phyloP scores from a whole-genome alignment of 192 early-diverging fungal genomes.

The Podila epicladia region DNA sequence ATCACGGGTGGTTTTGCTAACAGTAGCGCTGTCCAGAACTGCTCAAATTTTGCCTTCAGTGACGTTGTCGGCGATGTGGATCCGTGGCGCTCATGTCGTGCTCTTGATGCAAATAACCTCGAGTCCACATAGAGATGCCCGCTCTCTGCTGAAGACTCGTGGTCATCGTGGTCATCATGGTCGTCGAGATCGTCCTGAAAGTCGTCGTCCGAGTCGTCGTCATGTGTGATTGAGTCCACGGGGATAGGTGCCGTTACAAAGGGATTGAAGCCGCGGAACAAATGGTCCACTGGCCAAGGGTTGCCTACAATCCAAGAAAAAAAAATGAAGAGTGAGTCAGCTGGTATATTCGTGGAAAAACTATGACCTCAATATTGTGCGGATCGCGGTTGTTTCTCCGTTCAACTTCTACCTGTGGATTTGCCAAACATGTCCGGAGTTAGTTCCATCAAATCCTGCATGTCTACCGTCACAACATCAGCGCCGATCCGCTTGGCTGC shows the following conservation, averaged over 20 bases:
- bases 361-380: too few relatives aligned
- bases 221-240: constrained; percentile 12
- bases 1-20: constrained; percentile 16
- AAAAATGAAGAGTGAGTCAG: too few relatives aligned
- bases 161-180: constrained; percentile 54
- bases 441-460: constrained; percentile 65
- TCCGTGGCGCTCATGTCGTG: constrained; percentile 26
- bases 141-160: constrained; percentile 1
- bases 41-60: constrained; percentile 46
- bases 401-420: constrained; percentile 12
- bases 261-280: constrained; percentile 40
- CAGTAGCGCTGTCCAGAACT: constrained; percentile 53
- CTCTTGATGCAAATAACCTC: constrained; percentile 16
- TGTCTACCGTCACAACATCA: constrained; percentile 69
- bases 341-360: too few relatives aligned
- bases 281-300: constrained; percentile 42
- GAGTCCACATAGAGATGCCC: constrained; percentile 25
- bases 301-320: constrained; percentile 16
- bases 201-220: constrained; percentile 28
- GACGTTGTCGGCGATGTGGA: constrained; percentile 6
- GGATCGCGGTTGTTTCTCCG: too few relatives aligned
- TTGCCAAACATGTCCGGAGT: constrained; percentile 54
- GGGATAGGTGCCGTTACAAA: constrained; percentile 36
- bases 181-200: constrained; percentile 53
- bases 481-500: constrained; percentile 61